Base-by-base conservation (phyloP, 2,329 filamentous ascomycete genomes). In the Pyricularia pennisetigena region DNA sequence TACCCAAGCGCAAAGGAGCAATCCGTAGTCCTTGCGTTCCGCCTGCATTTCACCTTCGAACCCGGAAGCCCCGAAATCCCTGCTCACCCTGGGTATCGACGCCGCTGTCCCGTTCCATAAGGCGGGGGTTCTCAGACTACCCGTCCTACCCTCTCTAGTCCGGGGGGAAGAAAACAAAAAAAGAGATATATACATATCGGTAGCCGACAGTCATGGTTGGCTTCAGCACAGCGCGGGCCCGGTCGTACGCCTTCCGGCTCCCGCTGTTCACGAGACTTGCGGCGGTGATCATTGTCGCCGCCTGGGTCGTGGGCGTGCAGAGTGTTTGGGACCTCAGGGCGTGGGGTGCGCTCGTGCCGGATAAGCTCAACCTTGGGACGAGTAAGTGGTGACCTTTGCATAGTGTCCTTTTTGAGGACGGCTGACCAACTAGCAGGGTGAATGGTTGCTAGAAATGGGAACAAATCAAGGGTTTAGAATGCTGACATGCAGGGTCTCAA, bases 261-360 rank as follows among this genome's bases (percentile, higher is more conserved):
- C 94, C 95, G 49, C 83, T 98, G 1, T 93, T 95, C 76, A 97
- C 95, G 29, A 88, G 94, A 66, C 78, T 85, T 23, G 85, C 93
- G 16, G 77, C 93, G 24, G 74, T 88, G 4, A 79, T 89, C 63
- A 91, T 97, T 69, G 74, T 90, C 35, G 80, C 82, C 14, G 84
- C 92, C 70, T 96, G 90, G 87, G 73, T 92, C 49, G 81, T 89
- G 7, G 85, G 89, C 63, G 77, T 94, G 57, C 89, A 91, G 73
- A 83, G 86, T 20, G 80, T 89, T 9, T 94, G 90, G 87, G 85
- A 90, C 76, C 77, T 97, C 68, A 82, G 85, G 74, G 82, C 89
- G 80, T 96, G 91, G 91, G 93, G 91, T 4, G 85, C 90, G 35
- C 80, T 98, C 74, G 88, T 90, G 73, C 94, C 94, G 66, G 84